phyloP scores from a whole-genome alignment of 2,329 filamentous ascomycete genomes.

The Xylariaceae sp. region DNA sequence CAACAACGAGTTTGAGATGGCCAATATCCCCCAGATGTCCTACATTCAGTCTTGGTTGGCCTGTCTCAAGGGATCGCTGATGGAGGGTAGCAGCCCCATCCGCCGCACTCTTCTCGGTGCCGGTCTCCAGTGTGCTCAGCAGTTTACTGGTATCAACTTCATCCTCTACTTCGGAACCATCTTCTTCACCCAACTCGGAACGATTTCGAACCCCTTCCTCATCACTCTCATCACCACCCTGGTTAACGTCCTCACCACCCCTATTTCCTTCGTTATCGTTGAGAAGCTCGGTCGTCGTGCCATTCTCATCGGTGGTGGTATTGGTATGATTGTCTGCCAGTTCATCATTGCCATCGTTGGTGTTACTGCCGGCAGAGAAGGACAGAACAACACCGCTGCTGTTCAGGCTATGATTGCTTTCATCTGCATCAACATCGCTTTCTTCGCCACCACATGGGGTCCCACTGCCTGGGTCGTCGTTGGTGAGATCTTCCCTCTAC shows the following conservation, averaged over 20 bases:
- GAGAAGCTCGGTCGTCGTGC: constrained; percentile 65
- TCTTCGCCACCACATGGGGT: constrained; percentile 73
- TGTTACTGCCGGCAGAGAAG: constrained; percentile 37
- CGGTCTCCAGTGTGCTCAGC: constrained; percentile 33
- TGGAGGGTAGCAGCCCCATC: constrained; percentile 50
- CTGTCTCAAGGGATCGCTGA: constrained; percentile 52
- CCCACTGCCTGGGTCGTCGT: constrained; percentile 64
- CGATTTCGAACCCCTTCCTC: constrained; percentile 63
- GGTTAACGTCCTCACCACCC: constrained; percentile 70
- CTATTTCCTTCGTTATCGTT: constrained; percentile 66
- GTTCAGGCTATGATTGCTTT: constrained; percentile 60
- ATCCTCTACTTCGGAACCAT: constrained; percentile 67
- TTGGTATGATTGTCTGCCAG: constrained; percentile 65
- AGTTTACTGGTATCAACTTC: constrained; percentile 61
- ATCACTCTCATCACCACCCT: constrained; percentile 68
- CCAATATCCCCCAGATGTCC: constrained; percentile 51
- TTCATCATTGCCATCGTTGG: constrained; percentile 63
- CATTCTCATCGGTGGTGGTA: constrained; percentile 62
- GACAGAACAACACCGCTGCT: constrained; percentile 32
- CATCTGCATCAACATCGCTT: constrained; percentile 75
- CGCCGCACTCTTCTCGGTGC: constrained; percentile 45
- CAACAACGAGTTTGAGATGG: constrained; percentile 65
- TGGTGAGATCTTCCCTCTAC: constrained; percentile 70
- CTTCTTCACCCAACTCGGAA: constrained; percentile 63
- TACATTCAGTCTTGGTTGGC: constrained; percentile 57